phyloP scores from a whole-genome alignment of 176 grass and related monocot genomes.

The Bothriochloa decipiens region DNA sequence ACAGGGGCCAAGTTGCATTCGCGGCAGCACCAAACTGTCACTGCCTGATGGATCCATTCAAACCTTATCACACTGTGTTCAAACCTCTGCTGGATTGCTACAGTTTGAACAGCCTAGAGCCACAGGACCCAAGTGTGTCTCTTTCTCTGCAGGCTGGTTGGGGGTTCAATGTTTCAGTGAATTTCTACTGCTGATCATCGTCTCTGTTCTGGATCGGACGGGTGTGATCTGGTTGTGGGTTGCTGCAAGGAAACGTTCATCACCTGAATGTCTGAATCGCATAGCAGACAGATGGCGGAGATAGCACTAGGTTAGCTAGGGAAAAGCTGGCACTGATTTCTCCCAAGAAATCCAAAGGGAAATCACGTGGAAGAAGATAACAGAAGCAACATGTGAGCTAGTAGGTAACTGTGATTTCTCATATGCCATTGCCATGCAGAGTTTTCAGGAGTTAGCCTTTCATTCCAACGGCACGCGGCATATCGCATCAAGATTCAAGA shows the following conservation, averaged over 20 bases:
- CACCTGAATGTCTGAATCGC: conserved; percentile 9
- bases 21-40: background rate
- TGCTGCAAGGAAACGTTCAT: background rate
- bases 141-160: background rate
- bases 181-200: background rate
- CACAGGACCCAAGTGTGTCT: background rate
- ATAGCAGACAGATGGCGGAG: background rate
- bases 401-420: background rate
- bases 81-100: background rate
- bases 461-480: background rate
- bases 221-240: background rate
- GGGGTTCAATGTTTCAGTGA: background rate
- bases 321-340: background rate
- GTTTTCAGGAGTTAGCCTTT: background rate
- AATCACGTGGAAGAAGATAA: conserved; percentile 14
- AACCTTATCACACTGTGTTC: background rate
- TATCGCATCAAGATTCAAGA: background rate
- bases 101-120: background rate
- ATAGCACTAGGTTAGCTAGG: background rate
- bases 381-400: background rate
- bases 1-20: background rate
- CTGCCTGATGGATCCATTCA: conserved; percentile 21
- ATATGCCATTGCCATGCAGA: too few species aligned
- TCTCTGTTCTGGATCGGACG: background rate
- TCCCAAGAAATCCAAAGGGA: background rate